phyloP scores from a whole-genome alignment of 139 green algal genomes.

The Chlamydomonas sp. region DNA sequence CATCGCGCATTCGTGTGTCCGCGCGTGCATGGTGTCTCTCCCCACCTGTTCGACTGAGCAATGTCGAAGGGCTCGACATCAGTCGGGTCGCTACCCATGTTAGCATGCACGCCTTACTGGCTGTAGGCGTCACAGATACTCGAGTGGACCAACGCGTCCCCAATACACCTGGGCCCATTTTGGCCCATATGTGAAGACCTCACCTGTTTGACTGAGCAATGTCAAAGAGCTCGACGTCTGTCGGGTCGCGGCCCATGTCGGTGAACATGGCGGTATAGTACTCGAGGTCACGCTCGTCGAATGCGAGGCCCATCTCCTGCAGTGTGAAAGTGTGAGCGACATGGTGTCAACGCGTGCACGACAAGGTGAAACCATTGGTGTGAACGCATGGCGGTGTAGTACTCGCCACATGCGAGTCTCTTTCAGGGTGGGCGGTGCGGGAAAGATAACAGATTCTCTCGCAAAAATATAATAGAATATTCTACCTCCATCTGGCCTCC shows the following conservation, averaged over 20 bases:
- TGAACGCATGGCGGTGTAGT: too few species aligned
- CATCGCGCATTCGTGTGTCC: not conserved
- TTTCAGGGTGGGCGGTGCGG: too few species aligned
- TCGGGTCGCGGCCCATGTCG: slow-evolving; percentile 91
- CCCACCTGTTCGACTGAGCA: slow-evolving; percentile 86
- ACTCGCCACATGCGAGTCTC: too few species aligned
- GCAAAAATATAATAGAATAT: too few species aligned
- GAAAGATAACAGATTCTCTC: too few species aligned
- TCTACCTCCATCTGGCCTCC: too few species aligned
- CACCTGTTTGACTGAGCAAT: slow-evolving; percentile 93
- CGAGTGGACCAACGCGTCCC: too few species aligned
- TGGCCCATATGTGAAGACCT: too few species aligned
- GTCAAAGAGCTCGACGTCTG: slow-evolving; percentile 99
- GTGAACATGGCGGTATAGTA: slow-evolving; percentile 90
- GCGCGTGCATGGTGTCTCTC: too few species aligned
- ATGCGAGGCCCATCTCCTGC: slow-evolving; percentile 88
- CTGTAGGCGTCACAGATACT: slow-evolving; percentile 92
- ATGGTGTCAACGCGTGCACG: too few species aligned
- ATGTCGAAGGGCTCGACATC: slow-evolving; percentile 99
- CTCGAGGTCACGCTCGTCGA: slow-evolving; percentile 95
- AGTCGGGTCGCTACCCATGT: slow-evolving; percentile 92
- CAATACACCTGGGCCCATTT: slow-evolving; percentile 34
- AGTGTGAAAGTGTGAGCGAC: too few species aligned
- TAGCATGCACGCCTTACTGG: slow-evolving; percentile 86
- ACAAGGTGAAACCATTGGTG: too few species aligned